Conservation (phyloP, 805 yeast genomes). For the Wickerhamiella nectarea region DNA sequence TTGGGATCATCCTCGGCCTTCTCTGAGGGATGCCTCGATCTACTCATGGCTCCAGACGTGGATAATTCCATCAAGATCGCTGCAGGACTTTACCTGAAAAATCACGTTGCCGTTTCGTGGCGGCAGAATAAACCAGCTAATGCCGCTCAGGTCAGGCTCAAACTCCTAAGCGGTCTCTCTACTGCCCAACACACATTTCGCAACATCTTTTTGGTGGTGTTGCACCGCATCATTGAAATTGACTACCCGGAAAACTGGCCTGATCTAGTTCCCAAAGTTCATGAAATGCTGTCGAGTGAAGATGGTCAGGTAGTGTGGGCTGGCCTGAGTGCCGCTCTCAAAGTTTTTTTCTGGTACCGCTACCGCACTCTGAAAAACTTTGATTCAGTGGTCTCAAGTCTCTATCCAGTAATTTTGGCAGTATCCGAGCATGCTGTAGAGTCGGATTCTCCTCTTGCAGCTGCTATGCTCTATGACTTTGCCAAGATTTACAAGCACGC, state of each 20-base stretch:
- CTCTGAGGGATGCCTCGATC: constrained; percentile 35
- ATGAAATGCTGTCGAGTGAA: constrained; percentile 32
- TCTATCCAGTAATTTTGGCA: constrained; percentile 51
- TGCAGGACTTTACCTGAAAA: constrained; percentile 74
- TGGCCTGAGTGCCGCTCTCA: constrained; percentile 57
- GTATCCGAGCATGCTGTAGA: constrained; percentile 46
- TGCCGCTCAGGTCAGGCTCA: constrained; percentile 55
- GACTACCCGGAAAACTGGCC: constrained; percentile 47
- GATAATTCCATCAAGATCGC: constrained; percentile 46
- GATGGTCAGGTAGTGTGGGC: constrained; percentile 40
- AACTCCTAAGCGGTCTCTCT: constrained; percentile 52
- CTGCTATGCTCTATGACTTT: constrained; percentile 62
- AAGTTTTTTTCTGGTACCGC: constrained; percentile 54
- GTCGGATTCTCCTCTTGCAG: constrained; percentile 34
- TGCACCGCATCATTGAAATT: constrained; percentile 36
- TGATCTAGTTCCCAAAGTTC: constrained; percentile 34
- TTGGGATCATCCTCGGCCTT: background rate
- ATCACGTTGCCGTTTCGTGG: constrained; percentile 59
- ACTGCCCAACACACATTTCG: constrained; percentile 30
- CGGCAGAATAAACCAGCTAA: constrained; percentile 40
- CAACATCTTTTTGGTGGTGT: constrained; percentile 34
- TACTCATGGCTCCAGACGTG: constrained; percentile 41
- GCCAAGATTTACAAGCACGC: constrained; percentile 68
- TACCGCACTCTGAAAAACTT: constrained; percentile 47
- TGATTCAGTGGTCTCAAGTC: constrained; percentile 40